Base-by-base conservation (phyloP, 2,329 filamentous ascomycete species). In the Talaromyces albobiverticillius region DNA sequence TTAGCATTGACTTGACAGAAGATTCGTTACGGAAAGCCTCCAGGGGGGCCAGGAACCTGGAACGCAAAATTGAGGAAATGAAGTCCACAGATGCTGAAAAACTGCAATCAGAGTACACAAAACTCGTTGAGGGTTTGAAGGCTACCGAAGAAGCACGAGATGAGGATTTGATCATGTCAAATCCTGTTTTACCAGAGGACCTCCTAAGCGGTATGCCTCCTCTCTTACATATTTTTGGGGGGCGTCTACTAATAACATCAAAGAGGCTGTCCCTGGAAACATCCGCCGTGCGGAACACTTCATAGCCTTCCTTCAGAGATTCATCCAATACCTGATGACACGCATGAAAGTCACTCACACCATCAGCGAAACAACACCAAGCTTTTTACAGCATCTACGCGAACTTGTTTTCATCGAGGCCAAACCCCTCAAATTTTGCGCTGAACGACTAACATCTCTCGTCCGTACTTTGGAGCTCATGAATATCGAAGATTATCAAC, bases 271-370 rank as follows among this genome's bases (percentile, higher is more conserved):
- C 0, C 94, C 94, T 0, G 95, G 94, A 25, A 99, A 99, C 63
- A 99, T 99, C 60, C 82, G 94, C 57, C 82, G 94, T 73, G 94
- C 94, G 4, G 94, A 99, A 66, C 94, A 99, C 68, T 99, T 99
- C 67, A 85, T 96, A 13, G 85, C 91, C 1, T 99, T 99, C 69
- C 74, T 99, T 54, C 96, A 96, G 69, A 83, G 94, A 57, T 99
- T 99, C 68, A 94, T 99, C 61, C 95, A 99, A 70, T 99, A 99
- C 65, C 80, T 99, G 48, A 96, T 92, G 80, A 97, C 93, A 2
- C 85, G 95, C 55, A 97, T 99, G 94, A 97, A 96, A 78, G 92
- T 97, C 13, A 85, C 94, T 4, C 91, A 96, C 67, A 93, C 96
- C 60, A 96, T 97, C 60, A 96, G 94, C 7, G 94, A 99, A 71